A percentile compares a stretch with the other conserved stretches of the same genome.
Evolutionary conservation across 495 filamentous ascomycete species (phyloP).

Genomic region (Neurospora terricola): DNA sequence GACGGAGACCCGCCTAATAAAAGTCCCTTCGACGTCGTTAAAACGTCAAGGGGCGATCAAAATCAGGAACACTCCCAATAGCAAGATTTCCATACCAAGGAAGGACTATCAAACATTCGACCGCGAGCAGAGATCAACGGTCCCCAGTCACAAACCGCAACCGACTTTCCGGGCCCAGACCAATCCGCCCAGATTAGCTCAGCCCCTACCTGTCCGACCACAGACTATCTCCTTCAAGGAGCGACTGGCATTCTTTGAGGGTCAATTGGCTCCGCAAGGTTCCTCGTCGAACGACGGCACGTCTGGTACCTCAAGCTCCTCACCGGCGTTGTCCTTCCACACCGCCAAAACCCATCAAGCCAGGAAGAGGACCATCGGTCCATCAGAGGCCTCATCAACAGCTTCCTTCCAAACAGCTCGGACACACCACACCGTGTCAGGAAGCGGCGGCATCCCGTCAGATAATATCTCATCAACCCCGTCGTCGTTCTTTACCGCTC

Average conservation of each 20-base stretch:
- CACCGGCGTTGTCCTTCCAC: not conserved
- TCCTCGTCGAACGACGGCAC: not conserved
- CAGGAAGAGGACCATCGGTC: too few species aligned
- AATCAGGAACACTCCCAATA: not conserved
- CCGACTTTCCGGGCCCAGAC: not conserved
- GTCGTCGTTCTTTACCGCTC: not conserved
- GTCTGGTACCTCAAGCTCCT: not conserved
- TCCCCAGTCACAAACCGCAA: not conserved
- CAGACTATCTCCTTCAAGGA: not conserved
- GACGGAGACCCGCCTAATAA: not conserved
- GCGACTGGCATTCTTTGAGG: not conserved
- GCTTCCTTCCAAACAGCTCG: not conserved
- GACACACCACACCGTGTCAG: not conserved
- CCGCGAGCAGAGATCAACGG: too few species aligned
- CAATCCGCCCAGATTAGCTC: not conserved
- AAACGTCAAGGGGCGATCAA: not conserved
- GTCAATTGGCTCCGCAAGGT: not conserved
- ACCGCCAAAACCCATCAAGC: not conserved
- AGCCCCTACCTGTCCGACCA: not conserved
- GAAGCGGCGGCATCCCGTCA: not conserved
- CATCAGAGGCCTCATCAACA: not conserved
- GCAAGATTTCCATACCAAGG: not conserved
- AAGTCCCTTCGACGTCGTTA: not conserved
- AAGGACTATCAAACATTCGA: not conserved
- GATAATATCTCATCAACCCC: not conserved